Conservation (phyloP, 805 yeast genomes). For the Nakazawaea laoshanensis region DNA sequence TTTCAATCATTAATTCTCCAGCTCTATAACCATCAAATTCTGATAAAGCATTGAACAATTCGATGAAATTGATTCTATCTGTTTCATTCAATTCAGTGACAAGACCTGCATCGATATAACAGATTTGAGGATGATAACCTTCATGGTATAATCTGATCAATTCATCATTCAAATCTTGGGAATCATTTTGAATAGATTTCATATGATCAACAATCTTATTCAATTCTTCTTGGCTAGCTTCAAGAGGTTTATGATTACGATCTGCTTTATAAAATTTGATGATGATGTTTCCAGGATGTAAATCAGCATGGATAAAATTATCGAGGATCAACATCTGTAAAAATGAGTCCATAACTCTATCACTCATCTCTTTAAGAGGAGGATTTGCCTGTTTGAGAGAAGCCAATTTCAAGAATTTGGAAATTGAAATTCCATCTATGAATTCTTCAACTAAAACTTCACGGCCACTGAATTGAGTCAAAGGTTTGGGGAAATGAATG, state of each 20-base stretch:
- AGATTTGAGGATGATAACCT: conserved; percentile 76
- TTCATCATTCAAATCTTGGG: conserved; percentile 33
- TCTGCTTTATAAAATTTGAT: conserved; percentile 31
- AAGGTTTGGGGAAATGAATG: conserved; percentile 77
- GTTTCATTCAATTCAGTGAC: conserved; percentile 78
- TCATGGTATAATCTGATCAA: conserved; percentile 38
- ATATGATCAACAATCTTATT: conserved; percentile 34
- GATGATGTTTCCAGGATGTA: conserved; percentile 95
- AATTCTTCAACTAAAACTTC: conserved; percentile 80
- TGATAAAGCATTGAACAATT: conserved; percentile 79
- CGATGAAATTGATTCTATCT: conserved; percentile 82
- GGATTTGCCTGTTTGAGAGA: conserved; percentile 34
- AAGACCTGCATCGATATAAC: conserved; percentile 88
- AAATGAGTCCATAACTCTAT: conserved; percentile 84
- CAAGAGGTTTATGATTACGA: background rate
- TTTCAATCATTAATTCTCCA: conserved; percentile 91
- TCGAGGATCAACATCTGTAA: conserved; percentile 87
- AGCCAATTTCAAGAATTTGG: conserved; percentile 46
- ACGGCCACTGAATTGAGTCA: conserved; percentile 52
- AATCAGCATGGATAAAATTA: conserved; percentile 92
- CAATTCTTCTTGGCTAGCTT: background rate
- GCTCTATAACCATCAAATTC: conserved; percentile 91
- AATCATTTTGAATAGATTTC: conserved; percentile 23
- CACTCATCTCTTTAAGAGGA: conserved; percentile 62
- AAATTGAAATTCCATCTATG: conserved; percentile 78